phyloP scores from a whole-genome alignment of 345 rosid species.

The Ailanthus altissimus region DNA sequence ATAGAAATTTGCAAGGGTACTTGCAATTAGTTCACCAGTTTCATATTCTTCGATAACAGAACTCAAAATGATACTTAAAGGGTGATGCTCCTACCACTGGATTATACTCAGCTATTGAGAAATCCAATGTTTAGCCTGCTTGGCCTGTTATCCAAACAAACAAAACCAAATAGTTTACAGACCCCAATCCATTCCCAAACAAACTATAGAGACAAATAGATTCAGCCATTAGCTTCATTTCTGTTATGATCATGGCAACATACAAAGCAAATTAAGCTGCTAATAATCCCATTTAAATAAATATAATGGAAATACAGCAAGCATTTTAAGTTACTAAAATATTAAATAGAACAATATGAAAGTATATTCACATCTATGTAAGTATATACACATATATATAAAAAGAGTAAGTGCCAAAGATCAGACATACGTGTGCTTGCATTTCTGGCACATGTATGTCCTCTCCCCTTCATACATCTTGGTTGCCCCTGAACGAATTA shows the following conservation, averaged over 20 bases:
- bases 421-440: conserved; percentile 64
- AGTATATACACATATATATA: neutral
- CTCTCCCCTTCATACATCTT: conserved; percentile 96
- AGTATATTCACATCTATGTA: neutral
- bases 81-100: neutral
- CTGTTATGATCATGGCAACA: neutral
- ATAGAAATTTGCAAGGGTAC: neutral
- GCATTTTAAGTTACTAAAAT: neutral
- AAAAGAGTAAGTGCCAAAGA: neutral
- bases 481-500: conserved; percentile 80
- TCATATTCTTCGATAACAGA: neutral
- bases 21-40: neutral
- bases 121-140: neutral
- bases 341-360: neutral
- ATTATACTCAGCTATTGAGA: neutral
- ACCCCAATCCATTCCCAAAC: neutral
- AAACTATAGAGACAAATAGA: neutral
- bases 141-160: neutral
- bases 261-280: conserved; percentile 7
- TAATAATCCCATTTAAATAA: neutral
- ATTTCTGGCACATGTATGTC: conserved; percentile 77
- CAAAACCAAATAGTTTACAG: neutral
- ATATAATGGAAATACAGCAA: neutral
- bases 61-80: neutral
- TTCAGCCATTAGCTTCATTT: too few species aligned